Conservation (phyloP, 2,329 filamentous ascomycete species). For the Diaporthe ampelina region DNA sequence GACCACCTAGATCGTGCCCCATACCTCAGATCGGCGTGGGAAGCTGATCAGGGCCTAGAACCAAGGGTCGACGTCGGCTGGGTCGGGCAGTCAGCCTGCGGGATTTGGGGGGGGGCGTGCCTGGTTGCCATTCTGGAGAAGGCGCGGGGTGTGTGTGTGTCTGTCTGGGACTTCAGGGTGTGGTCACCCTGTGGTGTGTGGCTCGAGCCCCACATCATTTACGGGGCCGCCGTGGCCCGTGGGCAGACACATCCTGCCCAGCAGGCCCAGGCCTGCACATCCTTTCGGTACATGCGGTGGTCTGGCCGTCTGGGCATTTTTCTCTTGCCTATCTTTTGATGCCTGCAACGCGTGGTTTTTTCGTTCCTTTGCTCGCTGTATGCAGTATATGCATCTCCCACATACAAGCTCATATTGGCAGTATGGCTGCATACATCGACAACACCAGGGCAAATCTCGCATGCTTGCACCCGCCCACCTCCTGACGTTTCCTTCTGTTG, state of each 20-base stretch:
- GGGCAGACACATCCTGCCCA: slow-evolving; percentile 12
- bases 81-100: neutral
- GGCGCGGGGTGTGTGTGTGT: neutral
- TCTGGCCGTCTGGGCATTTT: neutral
- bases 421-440: neutral
- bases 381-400: neutral
- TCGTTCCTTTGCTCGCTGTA: neutral
- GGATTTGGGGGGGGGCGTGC: too few species aligned
- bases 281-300: neutral
- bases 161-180: too few species aligned
- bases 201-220: slow-evolving; percentile 15
- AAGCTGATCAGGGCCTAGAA: slow-evolving; percentile 12
- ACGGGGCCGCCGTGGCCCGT: slow-evolving; percentile 27
- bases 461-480: neutral
- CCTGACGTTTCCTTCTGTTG: too few species aligned
- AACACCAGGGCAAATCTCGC: neutral
- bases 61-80: neutral
- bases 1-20: slow-evolving; percentile 8
- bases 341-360: neutral
- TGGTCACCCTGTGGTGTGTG: neutral
- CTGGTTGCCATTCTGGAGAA: neutral
- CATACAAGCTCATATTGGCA: too few species aligned
- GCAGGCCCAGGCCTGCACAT: too few species aligned
- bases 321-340: too few species aligned
- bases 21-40: slow-evolving; percentile 7